These are phyloP conservation scores for Neoascochyta sp. DNA, from an alignment of 2,329 filamentous ascomycete species.

Conservation along the genomic window DNA sequence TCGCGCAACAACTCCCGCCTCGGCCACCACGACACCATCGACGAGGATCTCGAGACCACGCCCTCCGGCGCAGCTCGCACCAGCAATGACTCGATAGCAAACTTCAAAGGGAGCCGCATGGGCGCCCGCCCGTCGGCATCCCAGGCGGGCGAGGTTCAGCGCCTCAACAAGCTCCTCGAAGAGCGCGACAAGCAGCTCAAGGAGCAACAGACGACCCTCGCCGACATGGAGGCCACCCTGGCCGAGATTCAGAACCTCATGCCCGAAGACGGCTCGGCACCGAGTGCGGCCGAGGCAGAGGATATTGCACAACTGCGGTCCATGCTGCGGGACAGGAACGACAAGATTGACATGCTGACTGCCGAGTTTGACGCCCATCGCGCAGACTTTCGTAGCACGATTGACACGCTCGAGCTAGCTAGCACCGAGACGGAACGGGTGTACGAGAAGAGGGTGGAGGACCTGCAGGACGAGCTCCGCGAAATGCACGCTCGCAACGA, in stretches of 20 bases:
- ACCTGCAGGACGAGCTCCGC: slow-evolving; percentile 75
- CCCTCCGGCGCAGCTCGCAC: slow-evolving; percentile 52
- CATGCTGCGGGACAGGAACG: slow-evolving; percentile 90
- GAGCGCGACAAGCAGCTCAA: slow-evolving; percentile 84
- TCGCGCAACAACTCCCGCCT: slow-evolving; percentile 48
- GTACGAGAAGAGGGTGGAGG: slow-evolving; percentile 89
- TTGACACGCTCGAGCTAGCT: slow-evolving; percentile 92
- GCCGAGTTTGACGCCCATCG: slow-evolving; percentile 92
- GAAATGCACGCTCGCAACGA: slow-evolving; percentile 78
- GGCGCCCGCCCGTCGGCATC: slow-evolving; percentile 32
- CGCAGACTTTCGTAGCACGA: slow-evolving; percentile 93
- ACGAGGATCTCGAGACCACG: slow-evolving; percentile 43
- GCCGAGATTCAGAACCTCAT: slow-evolving; percentile 76
- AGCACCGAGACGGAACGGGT: slow-evolving; percentile 93
- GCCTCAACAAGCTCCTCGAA: slow-evolving; percentile 69
- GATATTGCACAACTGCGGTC: slow-evolving; percentile 74
- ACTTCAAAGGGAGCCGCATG: slow-evolving; percentile 32
- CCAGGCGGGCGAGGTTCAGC: slow-evolving; percentile 64
- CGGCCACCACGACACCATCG: slow-evolving; percentile 42
- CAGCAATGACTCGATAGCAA: slow-evolving; percentile 52
- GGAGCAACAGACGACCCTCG: slow-evolving; percentile 76
- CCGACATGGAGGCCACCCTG: slow-evolving; percentile 85
- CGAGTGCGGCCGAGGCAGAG: slow-evolving; percentile 50
- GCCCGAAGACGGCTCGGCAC: slow-evolving; percentile 50
- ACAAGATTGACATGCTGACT: slow-evolving; percentile 89